These are phyloP conservation scores for Neurospora sublineolata DNA, from an alignment of 495 filamentous ascomycete species.

Conservation along the genomic window DNA sequence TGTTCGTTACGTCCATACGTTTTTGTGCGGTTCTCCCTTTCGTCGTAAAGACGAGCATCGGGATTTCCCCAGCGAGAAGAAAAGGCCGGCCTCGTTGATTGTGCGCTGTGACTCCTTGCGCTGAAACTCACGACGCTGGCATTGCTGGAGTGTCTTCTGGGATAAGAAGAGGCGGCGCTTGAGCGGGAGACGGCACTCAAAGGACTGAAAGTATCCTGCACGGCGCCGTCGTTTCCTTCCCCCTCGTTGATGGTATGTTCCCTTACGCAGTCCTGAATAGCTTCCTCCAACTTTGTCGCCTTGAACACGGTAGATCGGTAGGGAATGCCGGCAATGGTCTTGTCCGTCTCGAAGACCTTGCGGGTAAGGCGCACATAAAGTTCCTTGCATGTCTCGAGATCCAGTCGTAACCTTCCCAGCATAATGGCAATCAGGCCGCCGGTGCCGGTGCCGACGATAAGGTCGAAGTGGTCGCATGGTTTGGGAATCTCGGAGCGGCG, in stretches of 20 bases:
- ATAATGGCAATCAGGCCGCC: conserved; percentile 93
- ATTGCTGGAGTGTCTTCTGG: conserved; percentile 43
- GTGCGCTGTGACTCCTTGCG: conserved; percentile 31
- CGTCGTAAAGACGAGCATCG: conserved; percentile 66
- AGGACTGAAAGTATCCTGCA: conserved; percentile 11
- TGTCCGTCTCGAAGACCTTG: conserved; percentile 94
- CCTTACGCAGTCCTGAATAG: conserved; percentile 77
- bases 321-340: conserved; percentile 89
- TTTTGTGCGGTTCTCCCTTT: conserved; percentile 76
- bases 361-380: conserved; percentile 90
- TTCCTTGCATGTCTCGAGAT: conserved; percentile 91
- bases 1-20: conserved; percentile 29
- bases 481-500: conserved; percentile 83
- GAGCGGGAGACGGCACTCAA: conserved; percentile 27
- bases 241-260: conserved; percentile 72
- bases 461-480: conserved; percentile 95
- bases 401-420: conserved; percentile 83
- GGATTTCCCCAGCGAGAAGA: conserved; percentile 46
- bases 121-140: conserved; percentile 52
- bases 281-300: conserved; percentile 87
- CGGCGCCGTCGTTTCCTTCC: conserved; percentile 60
- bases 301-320: conserved; percentile 93
- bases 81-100: conserved; percentile 22
- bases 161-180: conserved; percentile 22
- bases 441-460: conserved; percentile 90